These are phyloP conservation scores for Malassezia caprae DNA, from an alignment of 1,284 basidiomycete genomes.

Conservation along the genomic window DNA sequence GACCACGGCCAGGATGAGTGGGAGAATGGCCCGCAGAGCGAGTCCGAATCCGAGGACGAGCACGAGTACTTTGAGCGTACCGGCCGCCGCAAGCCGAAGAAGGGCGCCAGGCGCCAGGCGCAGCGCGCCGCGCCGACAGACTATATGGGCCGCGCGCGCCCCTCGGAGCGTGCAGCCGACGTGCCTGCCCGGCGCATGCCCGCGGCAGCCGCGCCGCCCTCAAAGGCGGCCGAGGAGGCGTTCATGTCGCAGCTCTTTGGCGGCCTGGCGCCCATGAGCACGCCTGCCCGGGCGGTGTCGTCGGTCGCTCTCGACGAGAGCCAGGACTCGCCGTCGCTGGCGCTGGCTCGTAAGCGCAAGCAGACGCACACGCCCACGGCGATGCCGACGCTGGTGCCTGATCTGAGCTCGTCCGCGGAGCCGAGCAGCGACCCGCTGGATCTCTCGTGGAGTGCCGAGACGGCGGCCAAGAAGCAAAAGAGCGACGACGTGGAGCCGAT, in stretches of 20 bases:
- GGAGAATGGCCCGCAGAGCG: constrained; percentile 49
- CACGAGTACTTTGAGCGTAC: constrained; percentile 44
- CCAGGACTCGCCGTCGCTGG: constrained; percentile 15
- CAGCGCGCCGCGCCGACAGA: constrained; percentile 16
- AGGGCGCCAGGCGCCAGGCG: constrained; percentile 22
- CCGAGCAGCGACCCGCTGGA: constrained; percentile 21
- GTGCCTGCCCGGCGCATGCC: background rate
- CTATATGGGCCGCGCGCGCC: constrained; percentile 10
- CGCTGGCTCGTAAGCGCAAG: constrained; percentile 24
- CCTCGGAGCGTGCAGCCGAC: background rate
- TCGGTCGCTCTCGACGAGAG: constrained; percentile 13
- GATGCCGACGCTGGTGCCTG: constrained; percentile 8
- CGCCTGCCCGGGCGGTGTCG: constrained; percentile 12
- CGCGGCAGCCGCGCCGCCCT: constrained; percentile 21
- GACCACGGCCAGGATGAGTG: constrained; percentile 96
- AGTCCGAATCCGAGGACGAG: constrained; percentile 30
- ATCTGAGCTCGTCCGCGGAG: constrained; percentile 13
- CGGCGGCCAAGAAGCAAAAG: constrained; percentile 24
- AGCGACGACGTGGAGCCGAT: constrained; percentile 18
- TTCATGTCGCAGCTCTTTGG: constrained; percentile 44
- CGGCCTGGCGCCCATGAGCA: constrained; percentile 26
- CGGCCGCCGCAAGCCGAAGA: constrained; percentile 41
- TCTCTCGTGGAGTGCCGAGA: background rate
- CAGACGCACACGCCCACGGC: constrained; percentile 4
- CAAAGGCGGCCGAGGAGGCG: constrained; percentile 42